Percentiles rank a stretch among this genome's conserved stretches.
These are phyloP conservation scores for Dothideomycetes sp. DNA, from an alignment of 2,329 filamentous ascomycete species.

Conservation along the genomic window DNA sequence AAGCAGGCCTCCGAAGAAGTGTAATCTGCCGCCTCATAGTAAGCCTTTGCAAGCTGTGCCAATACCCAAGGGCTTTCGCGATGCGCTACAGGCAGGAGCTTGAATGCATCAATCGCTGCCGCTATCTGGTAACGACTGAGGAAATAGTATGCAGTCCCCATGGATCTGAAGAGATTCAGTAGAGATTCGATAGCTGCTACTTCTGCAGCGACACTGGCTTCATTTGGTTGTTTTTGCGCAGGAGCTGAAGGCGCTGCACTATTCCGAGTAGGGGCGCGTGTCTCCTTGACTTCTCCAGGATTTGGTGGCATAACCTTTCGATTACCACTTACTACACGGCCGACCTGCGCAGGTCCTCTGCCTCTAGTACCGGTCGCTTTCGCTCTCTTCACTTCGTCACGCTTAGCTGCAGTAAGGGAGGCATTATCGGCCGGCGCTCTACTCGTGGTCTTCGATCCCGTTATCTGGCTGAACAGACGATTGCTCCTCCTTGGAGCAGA, in stretches of 20 bases:
- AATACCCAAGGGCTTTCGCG: slow-evolving; percentile 91
- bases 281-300: slow-evolving; percentile 54
- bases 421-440: slow-evolving; percentile 29
- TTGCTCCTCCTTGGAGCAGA: slow-evolving; percentile 38
- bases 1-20: slow-evolving; percentile 81
- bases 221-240: slow-evolving; percentile 19
- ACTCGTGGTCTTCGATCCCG: slow-evolving; percentile 42
- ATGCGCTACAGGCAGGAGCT: slow-evolving; percentile 61
- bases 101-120: slow-evolving; percentile 67
- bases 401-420: slow-evolving; percentile 10
- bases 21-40: slow-evolving; percentile 86
- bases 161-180: slow-evolving; percentile 70
- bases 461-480: slow-evolving; percentile 52
- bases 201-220: slow-evolving; percentile 25
- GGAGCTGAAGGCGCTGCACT: slow-evolving; percentile 33
- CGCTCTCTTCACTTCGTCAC: slow-evolving; percentile 66
- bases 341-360: slow-evolving; percentile 61
- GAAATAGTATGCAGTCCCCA: slow-evolving; percentile 70
- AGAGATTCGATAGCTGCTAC: slow-evolving; percentile 69
- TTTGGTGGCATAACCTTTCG: slow-evolving; percentile 49
- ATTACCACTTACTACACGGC: slow-evolving; percentile 82
- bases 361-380: slow-evolving; percentile 64
- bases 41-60: slow-evolving; percentile 78
- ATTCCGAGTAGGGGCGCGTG: slow-evolving; percentile 52
- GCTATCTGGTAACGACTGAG: slow-evolving; percentile 70